Percentiles rank a stretch among this genome's conserved stretches.
Conservation (phyloP, 2,329 filamentous ascomycete species). For the Didymosphaeria variabile region DNA sequence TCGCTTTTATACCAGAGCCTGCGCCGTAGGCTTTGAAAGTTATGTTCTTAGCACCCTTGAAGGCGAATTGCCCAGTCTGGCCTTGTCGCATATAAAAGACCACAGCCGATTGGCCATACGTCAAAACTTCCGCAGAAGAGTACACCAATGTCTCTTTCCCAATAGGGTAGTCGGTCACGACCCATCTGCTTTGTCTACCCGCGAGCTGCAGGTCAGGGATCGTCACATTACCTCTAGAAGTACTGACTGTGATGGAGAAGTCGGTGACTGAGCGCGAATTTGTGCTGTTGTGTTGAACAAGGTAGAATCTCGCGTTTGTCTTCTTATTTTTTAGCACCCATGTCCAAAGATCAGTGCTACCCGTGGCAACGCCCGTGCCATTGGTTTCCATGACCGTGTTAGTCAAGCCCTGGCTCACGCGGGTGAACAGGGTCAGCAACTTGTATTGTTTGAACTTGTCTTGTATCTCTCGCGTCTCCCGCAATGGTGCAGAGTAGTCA, state of each 20-base stretch:
- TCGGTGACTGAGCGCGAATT: constrained; percentile 55
- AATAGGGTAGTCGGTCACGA: constrained; percentile 63
- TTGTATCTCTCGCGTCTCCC: constrained; percentile 63
- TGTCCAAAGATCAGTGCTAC: constrained; percentile 55
- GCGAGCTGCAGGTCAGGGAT: constrained; percentile 60
- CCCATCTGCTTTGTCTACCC: constrained; percentile 63
- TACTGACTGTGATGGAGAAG: constrained; percentile 60
- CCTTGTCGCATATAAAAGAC: constrained; percentile 61
- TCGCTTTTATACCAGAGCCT: constrained; percentile 47
- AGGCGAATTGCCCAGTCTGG: constrained; percentile 61
- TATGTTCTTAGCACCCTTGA: constrained; percentile 52
- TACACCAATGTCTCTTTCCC: constrained; percentile 60
- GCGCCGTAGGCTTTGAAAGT: constrained; percentile 54
- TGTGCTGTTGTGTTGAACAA: constrained; percentile 58
- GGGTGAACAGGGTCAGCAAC: constrained; percentile 63
- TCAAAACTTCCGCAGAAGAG: constrained; percentile 61
- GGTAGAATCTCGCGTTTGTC: constrained; percentile 61
- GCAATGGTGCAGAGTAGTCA: constrained; percentile 60
- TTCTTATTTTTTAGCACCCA: constrained; percentile 64
- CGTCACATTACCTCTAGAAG: constrained; percentile 55
- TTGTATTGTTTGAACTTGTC: constrained; percentile 65
- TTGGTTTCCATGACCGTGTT: constrained; percentile 65
- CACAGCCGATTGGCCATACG: constrained; percentile 58
- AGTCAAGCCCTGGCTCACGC: constrained; percentile 60
- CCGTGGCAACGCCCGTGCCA: constrained; percentile 59